These are phyloP conservation scores for Diaporthe sp. DNA, from an alignment of 2,329 filamentous ascomycete genomes.

Conservation along the genomic window DNA sequence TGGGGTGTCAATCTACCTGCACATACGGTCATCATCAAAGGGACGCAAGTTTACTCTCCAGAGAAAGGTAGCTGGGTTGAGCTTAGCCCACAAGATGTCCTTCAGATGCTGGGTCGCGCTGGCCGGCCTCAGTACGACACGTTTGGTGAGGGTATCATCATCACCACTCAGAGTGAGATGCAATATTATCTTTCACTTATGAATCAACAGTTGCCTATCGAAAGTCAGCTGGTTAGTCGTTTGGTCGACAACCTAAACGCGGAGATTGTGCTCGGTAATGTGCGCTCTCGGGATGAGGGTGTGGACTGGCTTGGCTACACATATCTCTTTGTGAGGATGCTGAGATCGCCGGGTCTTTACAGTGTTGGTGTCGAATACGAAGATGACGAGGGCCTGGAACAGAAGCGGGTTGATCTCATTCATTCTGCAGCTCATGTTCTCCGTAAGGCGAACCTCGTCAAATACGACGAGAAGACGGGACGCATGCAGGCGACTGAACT, in stretches of 20 bases:
- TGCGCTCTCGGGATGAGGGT: constrained; percentile 91
- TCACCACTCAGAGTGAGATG: constrained; percentile 94
- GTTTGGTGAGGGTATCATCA: constrained; percentile 98
- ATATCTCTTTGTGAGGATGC: constrained; percentile 97
- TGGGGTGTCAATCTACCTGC: constrained; percentile 99
- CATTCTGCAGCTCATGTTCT: constrained; percentile 92
- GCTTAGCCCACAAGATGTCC: constrained; percentile 94
- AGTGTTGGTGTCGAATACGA: constrained; percentile 97
- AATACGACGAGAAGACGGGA: constrained; percentile 95
- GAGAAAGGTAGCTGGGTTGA: constrained; percentile 99
- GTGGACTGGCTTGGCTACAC: constrained; percentile 99
- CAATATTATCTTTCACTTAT: constrained; percentile 97
- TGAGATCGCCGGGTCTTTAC: constrained; percentile 93
- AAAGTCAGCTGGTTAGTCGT: constrained; percentile 94
- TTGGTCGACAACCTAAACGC: constrained; percentile 97
- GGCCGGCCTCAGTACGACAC: constrained; percentile 97
- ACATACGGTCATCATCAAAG: constrained; percentile 99
- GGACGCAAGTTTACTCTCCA: constrained; percentile 96
- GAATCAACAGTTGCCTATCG: constrained; percentile 97
- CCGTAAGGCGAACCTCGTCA: constrained; percentile 89
- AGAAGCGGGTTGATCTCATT: constrained; percentile 96
- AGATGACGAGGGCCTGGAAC: constrained; percentile 90
- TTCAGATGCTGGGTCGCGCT: constrained; percentile 98
- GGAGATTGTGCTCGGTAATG: constrained; percentile 93
- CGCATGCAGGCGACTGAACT: constrained; percentile 92